phyloP scores from a whole-genome alignment of 306 rosid genomes.

The Canavalia ensiformis region DNA sequence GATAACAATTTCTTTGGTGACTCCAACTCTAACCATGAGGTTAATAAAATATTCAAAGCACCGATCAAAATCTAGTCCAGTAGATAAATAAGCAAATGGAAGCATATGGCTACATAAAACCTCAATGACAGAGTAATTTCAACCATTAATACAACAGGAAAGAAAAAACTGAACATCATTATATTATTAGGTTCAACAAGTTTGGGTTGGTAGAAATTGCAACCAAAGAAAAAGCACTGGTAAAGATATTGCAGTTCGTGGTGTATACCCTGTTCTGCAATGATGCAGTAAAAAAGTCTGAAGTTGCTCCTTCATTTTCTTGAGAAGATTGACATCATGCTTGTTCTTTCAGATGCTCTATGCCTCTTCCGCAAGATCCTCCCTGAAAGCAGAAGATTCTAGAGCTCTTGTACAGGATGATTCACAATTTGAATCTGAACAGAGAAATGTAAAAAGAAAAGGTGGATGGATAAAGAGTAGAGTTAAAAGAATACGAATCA shows the following conservation, averaged over 20 bases:
- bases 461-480: neutral
- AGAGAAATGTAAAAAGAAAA: neutral
- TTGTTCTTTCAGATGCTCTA: constrained; percentile 1
- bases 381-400: neutral
- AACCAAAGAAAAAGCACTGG: neutral
- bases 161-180: neutral
- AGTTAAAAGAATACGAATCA: neutral
- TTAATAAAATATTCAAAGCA: neutral
- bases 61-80: neutral
- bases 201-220: neutral
- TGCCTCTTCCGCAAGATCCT: neutral
- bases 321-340: neutral
- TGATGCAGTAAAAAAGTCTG: neutral
- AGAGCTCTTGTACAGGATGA: neutral
- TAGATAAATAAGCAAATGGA: neutral
- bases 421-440: neutral
- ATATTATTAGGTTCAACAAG: neutral
- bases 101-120: neutral
- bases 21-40: neutral
- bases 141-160: neutral
- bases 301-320: neutral
- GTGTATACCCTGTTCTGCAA: neutral
- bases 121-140: neutral
- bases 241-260: neutral
- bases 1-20: neutral